Evolutionary conservation across 345 rosid species (phyloP), one percentile per base, ranked within the genome.

Genomic region (Euphorbia tirucalli): DNA sequence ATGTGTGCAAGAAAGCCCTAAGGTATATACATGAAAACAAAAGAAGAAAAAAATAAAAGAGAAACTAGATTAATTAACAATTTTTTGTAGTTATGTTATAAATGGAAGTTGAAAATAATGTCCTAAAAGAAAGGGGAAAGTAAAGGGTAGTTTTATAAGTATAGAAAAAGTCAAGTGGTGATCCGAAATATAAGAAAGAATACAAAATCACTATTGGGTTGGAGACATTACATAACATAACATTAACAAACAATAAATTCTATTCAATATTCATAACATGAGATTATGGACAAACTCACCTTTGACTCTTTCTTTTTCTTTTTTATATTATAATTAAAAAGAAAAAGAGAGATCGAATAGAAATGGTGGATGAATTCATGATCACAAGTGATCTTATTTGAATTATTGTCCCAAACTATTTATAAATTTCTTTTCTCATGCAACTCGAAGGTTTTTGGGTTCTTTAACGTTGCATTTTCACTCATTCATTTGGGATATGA

Each of bases 101-200:
- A 72, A 77, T 71, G 75, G 78, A 68, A 68, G 32, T 59, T n/a
- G 61, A 5, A 41, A 39, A 5, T 13, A 35, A 35, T 3, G 7
- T 10, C 18, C 5, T 3, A n/a, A 50, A 22, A 30, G 65, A 9
- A 43, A 31, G 73, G 64, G 55, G n/a, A n/a, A n/a, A n/a, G n/a
- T n/a, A 25, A n/a, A 14, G 61, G 76, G 71, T 41, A 68, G n/a
- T 32, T 67, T 6, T 62, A 71, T 41, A 69, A 66, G 67, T 59
- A 50, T 25, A 71, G 87, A 84, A 73, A 71, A 28, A 59, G 86
- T 87, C 85, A 68, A 87, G 93, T 71, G 93, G 90, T 83, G 93
- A 84, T 87, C 90, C 94, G 90, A 75, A 82, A 81, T 80, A 48
- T 49, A 16, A 24, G 83, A 74, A 68, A 52, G 75, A 81, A 74